Conservation (phyloP, 2,329 filamentous ascomycete species). For the Aspergillus sp. region DNA sequence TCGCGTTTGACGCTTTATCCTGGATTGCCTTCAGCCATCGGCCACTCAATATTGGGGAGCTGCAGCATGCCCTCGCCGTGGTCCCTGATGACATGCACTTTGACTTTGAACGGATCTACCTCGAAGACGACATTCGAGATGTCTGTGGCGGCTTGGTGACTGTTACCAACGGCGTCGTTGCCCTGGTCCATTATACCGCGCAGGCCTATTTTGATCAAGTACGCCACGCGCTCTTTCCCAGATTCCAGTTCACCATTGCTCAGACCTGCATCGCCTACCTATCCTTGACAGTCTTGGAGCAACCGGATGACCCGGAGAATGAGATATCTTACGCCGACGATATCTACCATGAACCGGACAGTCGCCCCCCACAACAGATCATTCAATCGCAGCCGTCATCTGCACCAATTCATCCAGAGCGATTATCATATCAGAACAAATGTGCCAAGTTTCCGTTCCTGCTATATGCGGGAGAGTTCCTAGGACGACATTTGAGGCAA, state of each 20-base stretch:
- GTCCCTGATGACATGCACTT: background rate
- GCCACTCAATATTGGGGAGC: background rate
- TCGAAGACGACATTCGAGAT: background rate
- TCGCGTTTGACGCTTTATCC: background rate
- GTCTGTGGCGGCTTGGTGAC: background rate
- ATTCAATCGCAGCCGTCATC: too few species aligned
- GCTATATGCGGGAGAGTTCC: too few species aligned
- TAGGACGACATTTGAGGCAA: too few species aligned
- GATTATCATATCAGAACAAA: too few species aligned
- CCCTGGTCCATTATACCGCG: background rate
- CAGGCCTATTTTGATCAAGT: background rate
- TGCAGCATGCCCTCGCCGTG: background rate
- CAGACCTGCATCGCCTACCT: background rate
- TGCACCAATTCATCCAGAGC: too few species aligned
- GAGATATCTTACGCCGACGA: too few species aligned
- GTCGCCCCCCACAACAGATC: too few species aligned
- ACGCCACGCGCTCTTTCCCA: background rate
- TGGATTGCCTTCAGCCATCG: background rate
- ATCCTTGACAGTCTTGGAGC: too few species aligned
- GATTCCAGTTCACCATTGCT: background rate
- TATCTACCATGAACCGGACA: too few species aligned
- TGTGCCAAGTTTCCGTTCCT: too few species aligned
- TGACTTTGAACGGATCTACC: background rate
- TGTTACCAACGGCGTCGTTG: background rate
- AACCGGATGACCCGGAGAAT: too few species aligned